Evolutionary conservation across 1,284 basidiomycete genomes (phyloP).

Genomic region (Schizopora paradoxa): DNA sequence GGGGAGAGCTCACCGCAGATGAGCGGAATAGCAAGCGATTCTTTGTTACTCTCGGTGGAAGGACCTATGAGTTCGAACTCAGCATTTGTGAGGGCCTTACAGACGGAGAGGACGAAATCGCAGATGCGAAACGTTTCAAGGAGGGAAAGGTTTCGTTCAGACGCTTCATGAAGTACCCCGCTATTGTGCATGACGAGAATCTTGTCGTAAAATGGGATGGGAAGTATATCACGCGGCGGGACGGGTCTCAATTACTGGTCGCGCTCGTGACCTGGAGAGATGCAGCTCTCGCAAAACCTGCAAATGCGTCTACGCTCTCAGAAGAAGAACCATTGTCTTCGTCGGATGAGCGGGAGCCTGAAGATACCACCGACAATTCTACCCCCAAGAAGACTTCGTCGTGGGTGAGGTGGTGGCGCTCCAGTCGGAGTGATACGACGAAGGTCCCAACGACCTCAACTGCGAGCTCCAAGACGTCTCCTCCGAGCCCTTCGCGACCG

Average conservation of each 20-base stretch:
- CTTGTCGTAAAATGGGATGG: constrained; percentile 65
- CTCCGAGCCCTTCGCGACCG: constrained; percentile 11
- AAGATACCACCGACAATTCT: constrained; percentile 36
- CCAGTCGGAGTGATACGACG: constrained; percentile 40
- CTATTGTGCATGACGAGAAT: constrained; percentile 46
- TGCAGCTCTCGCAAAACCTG: constrained; percentile 37
- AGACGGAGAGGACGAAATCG: constrained; percentile 40
- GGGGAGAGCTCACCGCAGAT: constrained; percentile 47
- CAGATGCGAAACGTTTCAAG: constrained; percentile 49
- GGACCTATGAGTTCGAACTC: constrained; percentile 54
- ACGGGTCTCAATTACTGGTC: constrained; percentile 61
- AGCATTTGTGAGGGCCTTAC: constrained; percentile 36
- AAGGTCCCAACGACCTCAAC: constrained; percentile 19
- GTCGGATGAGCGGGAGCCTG: constrained; percentile 24
- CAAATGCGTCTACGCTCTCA: constrained; percentile 29
- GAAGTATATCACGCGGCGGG: constrained; percentile 58
- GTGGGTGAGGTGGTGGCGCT: constrained; percentile 76
- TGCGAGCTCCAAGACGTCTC: constrained; percentile 11
- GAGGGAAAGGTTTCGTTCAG: constrained; percentile 49
- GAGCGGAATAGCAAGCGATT: constrained; percentile 48
- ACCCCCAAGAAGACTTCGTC: constrained; percentile 48
- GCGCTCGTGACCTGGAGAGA: constrained; percentile 60
- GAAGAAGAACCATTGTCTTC: constrained; percentile 31
- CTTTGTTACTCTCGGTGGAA: constrained; percentile 51
- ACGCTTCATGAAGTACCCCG: constrained; percentile 50